Evolutionary conservation across 768 basidiomycete species (phyloP).

Genomic region (Solioccasus polychromus): DNA sequence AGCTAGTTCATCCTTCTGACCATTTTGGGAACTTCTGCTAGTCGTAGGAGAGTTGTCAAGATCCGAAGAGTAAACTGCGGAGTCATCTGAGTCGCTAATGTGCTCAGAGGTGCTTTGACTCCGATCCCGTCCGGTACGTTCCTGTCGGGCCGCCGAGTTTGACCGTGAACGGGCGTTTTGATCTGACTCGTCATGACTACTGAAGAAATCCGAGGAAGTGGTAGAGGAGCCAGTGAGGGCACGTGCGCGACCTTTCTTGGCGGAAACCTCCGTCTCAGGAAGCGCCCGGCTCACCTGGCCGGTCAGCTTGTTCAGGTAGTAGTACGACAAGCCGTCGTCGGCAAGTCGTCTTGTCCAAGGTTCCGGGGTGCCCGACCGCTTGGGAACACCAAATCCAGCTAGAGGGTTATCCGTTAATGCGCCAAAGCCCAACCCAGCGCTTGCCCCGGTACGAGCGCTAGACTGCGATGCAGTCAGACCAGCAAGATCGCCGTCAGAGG

Average conservation of each 20-base stretch:
- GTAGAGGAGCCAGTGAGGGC: conserved; percentile 34
- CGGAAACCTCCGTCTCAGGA: conserved; percentile 42
- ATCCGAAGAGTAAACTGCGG: conserved; percentile 45
- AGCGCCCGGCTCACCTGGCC: conserved; percentile 68
- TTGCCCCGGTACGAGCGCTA: conserved; percentile 53
- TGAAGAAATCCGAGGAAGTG: conserved; percentile 28
- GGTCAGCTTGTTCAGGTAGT: conserved; percentile 70
- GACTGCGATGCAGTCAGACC: conserved; percentile 53
- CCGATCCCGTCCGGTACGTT: conserved; percentile 24
- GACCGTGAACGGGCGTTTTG: conserved; percentile 30
- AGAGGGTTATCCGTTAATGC: conserved; percentile 34
- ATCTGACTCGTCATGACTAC: conserved; percentile 22
- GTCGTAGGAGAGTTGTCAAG: conserved; percentile 29
- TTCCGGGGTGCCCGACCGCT: conserved; percentile 62
- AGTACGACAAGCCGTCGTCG: conserved; percentile 81
- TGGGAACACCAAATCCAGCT: conserved; percentile 61
- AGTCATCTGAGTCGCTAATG: conserved; percentile 77
- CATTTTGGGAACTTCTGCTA: conserved; percentile 32
- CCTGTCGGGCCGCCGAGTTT: conserved; percentile 33
- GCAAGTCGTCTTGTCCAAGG: conserved; percentile 82
- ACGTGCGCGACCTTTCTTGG: conserved; percentile 32
- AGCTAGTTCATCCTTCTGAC: conserved; percentile 18
- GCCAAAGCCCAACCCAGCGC: conserved; percentile 48
- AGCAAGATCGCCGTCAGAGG: conserved; percentile 60
- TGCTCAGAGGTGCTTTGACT: conserved; percentile 37